Percentiles rank a stretch among this genome's conserved stretches.
Conservation (phyloP, 495 filamentous ascomycete species). For the Penicillium longicatenatum region DNA sequence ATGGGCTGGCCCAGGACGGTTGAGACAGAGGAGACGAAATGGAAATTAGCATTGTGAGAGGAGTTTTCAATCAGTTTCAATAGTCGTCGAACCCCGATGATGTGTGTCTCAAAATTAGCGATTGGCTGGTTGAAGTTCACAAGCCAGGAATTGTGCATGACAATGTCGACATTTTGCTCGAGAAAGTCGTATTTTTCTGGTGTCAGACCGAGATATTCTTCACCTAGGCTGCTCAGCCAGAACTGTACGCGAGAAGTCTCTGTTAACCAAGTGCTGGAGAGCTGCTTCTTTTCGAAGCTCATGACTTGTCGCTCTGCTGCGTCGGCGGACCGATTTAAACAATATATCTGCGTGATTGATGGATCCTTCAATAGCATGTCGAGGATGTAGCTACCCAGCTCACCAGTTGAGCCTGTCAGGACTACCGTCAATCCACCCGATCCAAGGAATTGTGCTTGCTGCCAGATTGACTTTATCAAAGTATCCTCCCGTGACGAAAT, state of each 20-base stretch:
- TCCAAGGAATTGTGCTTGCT: not conserved
- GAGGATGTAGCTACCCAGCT: conserved; percentile 4
- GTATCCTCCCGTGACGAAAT: not conserved
- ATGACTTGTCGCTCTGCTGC: not conserved
- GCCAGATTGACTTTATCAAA: not conserved
- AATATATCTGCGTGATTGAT: not conserved
- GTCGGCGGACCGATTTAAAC: not conserved
- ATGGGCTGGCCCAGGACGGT: not conserved
- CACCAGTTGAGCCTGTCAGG: conserved; percentile 7
- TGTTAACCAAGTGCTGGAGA: not conserved
- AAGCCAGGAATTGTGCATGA: not conserved
- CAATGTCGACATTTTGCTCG: not conserved
- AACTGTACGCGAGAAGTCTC: not conserved
- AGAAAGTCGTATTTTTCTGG: not conserved
- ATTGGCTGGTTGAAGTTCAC: conserved; percentile 1
- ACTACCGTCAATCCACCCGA: not conserved
- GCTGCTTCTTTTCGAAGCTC: not conserved
- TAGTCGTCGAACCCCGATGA: conserved; percentile 12
- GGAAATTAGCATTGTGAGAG: not conserved
- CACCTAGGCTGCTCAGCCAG: not conserved
- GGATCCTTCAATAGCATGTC: not conserved
- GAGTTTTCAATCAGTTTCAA: not conserved
- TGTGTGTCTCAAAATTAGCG: not conserved
- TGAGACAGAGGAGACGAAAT: not conserved
- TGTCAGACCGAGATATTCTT: not conserved